A percentile compares a stretch with the other conserved stretches of the same genome.
phyloP scores from a whole-genome alignment of 129 eudicot genomes.

The Escallonia herrerae region DNA sequence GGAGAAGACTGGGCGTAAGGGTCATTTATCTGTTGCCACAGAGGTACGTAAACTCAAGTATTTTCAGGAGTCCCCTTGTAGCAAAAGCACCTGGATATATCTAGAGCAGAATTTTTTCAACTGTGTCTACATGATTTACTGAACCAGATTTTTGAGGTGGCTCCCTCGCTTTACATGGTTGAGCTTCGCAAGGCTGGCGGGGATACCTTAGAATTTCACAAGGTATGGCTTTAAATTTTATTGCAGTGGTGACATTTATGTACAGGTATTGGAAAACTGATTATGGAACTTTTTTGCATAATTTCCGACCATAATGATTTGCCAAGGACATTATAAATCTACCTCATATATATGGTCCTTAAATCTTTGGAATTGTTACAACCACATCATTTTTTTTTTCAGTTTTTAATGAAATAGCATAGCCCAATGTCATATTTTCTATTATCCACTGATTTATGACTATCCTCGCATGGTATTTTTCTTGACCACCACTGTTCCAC shows the following conservation, averaged over 20 bases:
- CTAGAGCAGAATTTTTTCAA: neutral
- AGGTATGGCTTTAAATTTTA: conserved; percentile 30
- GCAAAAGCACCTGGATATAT: neutral
- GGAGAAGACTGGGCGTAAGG: conserved; percentile 95
- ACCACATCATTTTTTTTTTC: too few species aligned
- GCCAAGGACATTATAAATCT: too few species aligned
- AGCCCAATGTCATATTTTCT: too few species aligned
- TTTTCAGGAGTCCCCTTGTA: neutral
- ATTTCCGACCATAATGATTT: too few species aligned
- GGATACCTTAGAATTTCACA: conserved; percentile 93
- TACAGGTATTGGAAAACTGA: neutral
- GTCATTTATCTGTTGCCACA: conserved; percentile 87
- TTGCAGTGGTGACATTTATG: neutral
- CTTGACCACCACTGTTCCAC: too few species aligned
- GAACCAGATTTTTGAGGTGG: conserved; percentile 80
- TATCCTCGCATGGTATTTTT: too few species aligned
- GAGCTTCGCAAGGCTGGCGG: conserved; percentile 95
- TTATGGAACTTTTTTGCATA: too few species aligned
- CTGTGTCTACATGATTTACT: neutral
- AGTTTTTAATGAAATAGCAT: too few species aligned
- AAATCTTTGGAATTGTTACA: too few species aligned
- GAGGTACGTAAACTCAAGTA: conserved; percentile 45
- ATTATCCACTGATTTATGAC: too few species aligned
- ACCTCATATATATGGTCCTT: too few species aligned
- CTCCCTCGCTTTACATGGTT: conserved; percentile 91